Evolutionary conservation across 768 basidiomycete genomes (phyloP), one percentile per base, ranked within the genome.

Genomic region (Suillus tomentosus): DNA sequence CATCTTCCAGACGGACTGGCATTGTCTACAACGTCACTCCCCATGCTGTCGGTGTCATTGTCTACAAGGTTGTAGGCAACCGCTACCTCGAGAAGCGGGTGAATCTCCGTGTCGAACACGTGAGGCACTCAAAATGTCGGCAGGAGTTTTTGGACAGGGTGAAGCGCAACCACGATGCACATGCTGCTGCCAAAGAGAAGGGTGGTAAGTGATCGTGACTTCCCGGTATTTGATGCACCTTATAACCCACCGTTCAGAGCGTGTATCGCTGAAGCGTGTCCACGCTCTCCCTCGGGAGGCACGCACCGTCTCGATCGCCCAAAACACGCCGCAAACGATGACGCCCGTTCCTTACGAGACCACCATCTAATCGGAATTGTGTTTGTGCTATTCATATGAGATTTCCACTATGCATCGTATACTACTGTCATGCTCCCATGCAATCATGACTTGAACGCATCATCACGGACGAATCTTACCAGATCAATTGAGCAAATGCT

Each of bases 11-110:
- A 72, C 95, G 96, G 71, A 99, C 97, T 66, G 97, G 97, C 62
- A 95, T 99, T 74, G 84, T 99, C 70, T 99, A 97, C 88, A 99
- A 99, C 81, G 95, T 99, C 68, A 94, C 96, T 48, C 93, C 93
- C 64, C 85, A 88, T 61, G 91, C 95, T 58, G 96, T 99, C 70
- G 96, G 96, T 77, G 91, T 99, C 66, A 95, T 99, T 78, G 89
- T 96, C 67, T 88, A 96, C 91, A 99, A 99, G 81, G 85, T 98
- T 74, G 96, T 99, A 74, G 96, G 96, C 69, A 96, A 96, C 84
- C 94, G 97, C 71, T 99, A 96, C 89, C 81, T 99, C 64, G 95
- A 99, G 84, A 99, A 99, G 86, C 93, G 96, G 64, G 96, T 99
- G 79, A 99, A 99, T 89, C 81, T 97, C 82, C 92, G 94, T 68